phyloP scores from a whole-genome alignment of 169 alveolate species.

The Plasmodium malariae region DNA sequence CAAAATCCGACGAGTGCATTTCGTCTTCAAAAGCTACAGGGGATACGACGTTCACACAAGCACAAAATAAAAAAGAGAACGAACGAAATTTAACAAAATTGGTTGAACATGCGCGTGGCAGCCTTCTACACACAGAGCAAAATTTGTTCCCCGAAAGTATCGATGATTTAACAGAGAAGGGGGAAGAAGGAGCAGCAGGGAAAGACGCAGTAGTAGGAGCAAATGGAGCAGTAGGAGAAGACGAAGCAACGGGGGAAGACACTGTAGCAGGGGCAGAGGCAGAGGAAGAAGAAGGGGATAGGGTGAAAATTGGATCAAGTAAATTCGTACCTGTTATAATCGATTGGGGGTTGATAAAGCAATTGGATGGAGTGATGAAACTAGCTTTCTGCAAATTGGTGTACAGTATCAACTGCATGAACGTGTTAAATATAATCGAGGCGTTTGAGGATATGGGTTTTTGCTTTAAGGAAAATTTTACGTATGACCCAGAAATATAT shows the following conservation, averaged over 20 bases:
- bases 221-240: too few species aligned
- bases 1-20: slow-evolving; percentile 16
- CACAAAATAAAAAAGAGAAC: too few species aligned
- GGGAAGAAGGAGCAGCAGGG: too few species aligned
- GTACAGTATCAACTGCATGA: slow-evolving; percentile 84
- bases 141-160: background rate
- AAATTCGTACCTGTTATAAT: slow-evolving; percentile 83
- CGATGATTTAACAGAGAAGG: too few species aligned
- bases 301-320: background rate
- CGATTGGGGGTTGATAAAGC: slow-evolving; percentile 90
- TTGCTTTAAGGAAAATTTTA: slow-evolving; percentile 80
- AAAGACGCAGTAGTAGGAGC: too few species aligned
- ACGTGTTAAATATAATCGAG: slow-evolving; percentile 87
- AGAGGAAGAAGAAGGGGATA: background rate
- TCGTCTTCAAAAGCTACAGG: slow-evolving; percentile 28
- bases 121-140: background rate
- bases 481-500: slow-evolving; percentile 88
- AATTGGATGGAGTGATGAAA: slow-evolving; percentile 80
- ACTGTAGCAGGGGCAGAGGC: background rate
- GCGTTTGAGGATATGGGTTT: slow-evolving; percentile 92
- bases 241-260: background rate
- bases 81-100: too few species aligned
- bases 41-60: too few species aligned
- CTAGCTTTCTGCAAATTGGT: slow-evolving; percentile 88
- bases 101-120: too few species aligned